Evolutionary conservation across 176 grass and related monocot species (phyloP), one percentile per base, ranked within the genome.

Genomic region (Oryza meyeriana): DNA sequence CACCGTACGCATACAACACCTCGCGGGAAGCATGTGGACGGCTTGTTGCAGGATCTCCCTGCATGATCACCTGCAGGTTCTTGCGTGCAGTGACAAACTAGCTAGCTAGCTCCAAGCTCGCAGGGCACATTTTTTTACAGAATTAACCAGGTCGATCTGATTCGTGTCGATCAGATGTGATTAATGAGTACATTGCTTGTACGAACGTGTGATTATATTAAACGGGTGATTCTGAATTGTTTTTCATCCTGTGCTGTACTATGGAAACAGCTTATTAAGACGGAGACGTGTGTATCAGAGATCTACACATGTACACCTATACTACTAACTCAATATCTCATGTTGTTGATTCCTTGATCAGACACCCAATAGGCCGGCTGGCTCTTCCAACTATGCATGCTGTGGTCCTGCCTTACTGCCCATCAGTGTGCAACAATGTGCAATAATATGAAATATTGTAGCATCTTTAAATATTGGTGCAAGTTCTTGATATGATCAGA

Each of bases 21-120:
- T 82, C 44, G 34, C 65, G 24, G 66, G 59, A 42, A 65, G 88
- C 79, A 89, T 89, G 83, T 86, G 88, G 85, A 12, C 33, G 47
- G 55, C 52, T 69, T 85, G 77, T 64, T 86, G 72, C 72, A 10
- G 44, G 83, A 81, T 85, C 83, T 72, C 65, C 78, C 66, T 74
- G 79, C 83, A 88, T 20, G 34, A 69, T 89, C 78, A 12, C 36
- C 63, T 61, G 88, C 83, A 22, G 41, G 72, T 78, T 67, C 66
- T 78, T 68, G 77, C 72, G 57, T 68, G 66, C 66, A 44, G 26
- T 71, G 82, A 71, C 82, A 89, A 20, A 34, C 24, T 34, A 10
- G 50, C 50, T 55, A 3, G 28, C 67, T 40, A 26, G 17, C 72
- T 83, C 38, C 70, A 20, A 38, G 48, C 26, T 44, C 36, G 68